These are phyloP conservation scores for Penicillium sp. DNA, from an alignment of 2,329 filamentous ascomycete genomes.

Conservation along the genomic window DNA sequence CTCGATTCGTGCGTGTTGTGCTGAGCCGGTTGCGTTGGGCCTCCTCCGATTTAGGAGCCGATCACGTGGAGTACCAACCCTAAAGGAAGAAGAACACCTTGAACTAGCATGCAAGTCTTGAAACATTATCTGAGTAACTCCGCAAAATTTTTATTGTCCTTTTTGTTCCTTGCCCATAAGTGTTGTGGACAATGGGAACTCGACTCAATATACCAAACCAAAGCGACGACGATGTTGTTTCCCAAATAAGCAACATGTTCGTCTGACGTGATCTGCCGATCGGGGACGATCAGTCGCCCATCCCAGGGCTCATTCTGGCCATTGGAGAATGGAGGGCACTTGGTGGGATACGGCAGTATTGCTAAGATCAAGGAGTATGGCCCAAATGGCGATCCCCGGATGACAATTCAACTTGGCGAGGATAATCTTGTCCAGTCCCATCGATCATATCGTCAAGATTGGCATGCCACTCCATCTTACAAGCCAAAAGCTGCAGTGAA, in stretches of 20 bases:
- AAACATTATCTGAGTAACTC: too few species aligned
- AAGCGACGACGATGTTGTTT: neutral
- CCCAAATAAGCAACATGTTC: neutral
- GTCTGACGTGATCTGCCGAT: neutral
- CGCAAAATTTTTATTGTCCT: too few species aligned
- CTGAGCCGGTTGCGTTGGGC: too few species aligned
- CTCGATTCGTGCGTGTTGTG: too few species aligned
- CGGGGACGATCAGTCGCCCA: neutral
- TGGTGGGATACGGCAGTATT: neutral
- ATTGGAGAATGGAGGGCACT: too few species aligned
- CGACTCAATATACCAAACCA: neutral
- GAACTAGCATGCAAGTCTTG: too few species aligned
- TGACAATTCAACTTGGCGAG: neutral
- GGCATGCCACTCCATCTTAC: neutral
- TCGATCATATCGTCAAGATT: neutral
- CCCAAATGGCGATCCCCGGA: neutral
- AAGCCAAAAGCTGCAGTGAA: neutral
- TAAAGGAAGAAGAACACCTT: conserved; percentile 7
- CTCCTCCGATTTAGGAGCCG: neutral
- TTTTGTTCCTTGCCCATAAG: too few species aligned
- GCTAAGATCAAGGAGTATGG: neutral
- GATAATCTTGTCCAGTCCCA: neutral
- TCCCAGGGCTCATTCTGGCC: too few species aligned
- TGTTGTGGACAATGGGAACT: too few species aligned
- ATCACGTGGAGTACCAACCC: conserved; percentile 15